Conservation (phyloP, 164 flowering plant species). For the Vitis riparia region DNA sequence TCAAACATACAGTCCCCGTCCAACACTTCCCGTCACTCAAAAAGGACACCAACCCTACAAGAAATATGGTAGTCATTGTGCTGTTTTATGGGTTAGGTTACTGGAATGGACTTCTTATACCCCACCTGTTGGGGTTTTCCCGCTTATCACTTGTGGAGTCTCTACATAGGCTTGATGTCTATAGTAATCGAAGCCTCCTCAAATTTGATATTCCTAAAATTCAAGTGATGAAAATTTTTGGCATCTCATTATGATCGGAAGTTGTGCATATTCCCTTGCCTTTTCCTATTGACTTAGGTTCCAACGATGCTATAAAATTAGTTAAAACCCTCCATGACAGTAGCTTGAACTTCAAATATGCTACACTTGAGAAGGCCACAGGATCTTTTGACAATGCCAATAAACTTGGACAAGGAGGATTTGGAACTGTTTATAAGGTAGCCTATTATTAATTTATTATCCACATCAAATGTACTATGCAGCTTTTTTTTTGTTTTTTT, state of each 20-base stretch:
- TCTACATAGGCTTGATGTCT: conserved; percentile 47
- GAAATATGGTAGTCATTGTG: too few species aligned
- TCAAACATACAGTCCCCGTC: background rate
- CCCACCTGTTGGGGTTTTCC: too few species aligned
- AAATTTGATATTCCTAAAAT: conserved; percentile 69
- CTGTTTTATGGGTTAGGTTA: too few species aligned
- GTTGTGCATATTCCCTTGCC: conserved; percentile 8
- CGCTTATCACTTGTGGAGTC: too few species aligned
- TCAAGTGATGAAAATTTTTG: conserved; percentile 47
- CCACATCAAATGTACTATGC: background rate
- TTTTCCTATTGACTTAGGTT: conserved; percentile 31
- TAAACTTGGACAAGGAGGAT: conserved; percentile 83
- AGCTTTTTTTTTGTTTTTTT: background rate
- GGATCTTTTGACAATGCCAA: conserved; percentile 44
- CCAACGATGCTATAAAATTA: conserved; percentile 53
- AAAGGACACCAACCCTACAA: too few species aligned
- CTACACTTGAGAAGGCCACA: conserved; percentile 58
- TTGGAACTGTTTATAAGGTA: conserved; percentile 83
- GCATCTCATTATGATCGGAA: conserved; percentile 77
- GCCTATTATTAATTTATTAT: background rate
- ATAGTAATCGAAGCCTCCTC: conserved; percentile 71
- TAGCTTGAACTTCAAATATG: conserved; percentile 66
- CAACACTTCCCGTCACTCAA: too few species aligned
- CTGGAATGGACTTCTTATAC: too few species aligned
- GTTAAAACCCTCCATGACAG: conserved; percentile 60